Conservation (phyloP, 768 basidiomycete species). For the Fibroporia radiculosa region DNA sequence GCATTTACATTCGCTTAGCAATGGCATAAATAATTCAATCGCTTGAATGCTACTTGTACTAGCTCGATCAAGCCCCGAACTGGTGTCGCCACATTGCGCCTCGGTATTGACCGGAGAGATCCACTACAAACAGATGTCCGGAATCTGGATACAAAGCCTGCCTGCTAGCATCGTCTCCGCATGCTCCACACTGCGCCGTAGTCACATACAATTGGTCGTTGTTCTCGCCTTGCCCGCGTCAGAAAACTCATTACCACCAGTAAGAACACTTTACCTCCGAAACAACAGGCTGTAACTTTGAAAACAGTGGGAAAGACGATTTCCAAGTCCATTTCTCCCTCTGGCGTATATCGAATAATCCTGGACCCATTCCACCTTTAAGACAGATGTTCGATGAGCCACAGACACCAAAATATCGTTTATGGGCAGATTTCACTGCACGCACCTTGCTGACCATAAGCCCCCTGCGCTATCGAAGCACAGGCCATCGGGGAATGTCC, state of each 20-base stretch:
- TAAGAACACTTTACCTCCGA: slow-evolving; percentile 43
- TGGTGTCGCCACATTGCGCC: slow-evolving; percentile 27
- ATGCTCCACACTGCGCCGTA: slow-evolving; percentile 48
- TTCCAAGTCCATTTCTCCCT: slow-evolving; percentile 49
- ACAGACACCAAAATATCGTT: not conserved
- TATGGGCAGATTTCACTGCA: slow-evolving; percentile 15
- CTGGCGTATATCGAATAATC: slow-evolving; percentile 44
- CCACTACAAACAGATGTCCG: slow-evolving; percentile 47
- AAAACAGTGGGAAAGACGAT: slow-evolving; percentile 54
- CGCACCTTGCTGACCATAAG: slow-evolving; percentile 57
- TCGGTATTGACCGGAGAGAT: slow-evolving; percentile 35
- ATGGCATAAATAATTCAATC: too few relatives aligned
- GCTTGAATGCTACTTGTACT: too few relatives aligned
- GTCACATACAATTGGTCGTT: slow-evolving; percentile 57
- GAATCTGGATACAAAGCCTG: slow-evolving; percentile 47
- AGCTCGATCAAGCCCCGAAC: slow-evolving; percentile 14
- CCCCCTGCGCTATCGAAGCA: slow-evolving; percentile 57
- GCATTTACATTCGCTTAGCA: too few relatives aligned
- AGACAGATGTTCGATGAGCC: not conserved
- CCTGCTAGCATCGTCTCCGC: slow-evolving; percentile 41
- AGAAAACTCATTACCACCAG: too few relatives aligned
- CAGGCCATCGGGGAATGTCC: slow-evolving; percentile 56
- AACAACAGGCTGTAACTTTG: slow-evolving; percentile 61
- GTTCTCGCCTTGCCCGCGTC: slow-evolving; percentile 38
- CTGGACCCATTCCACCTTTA: slow-evolving; percentile 60